phyloP scores from a whole-genome alignment of 2,329 filamentous ascomycete genomes.

The Neopestalotiopsis sp. region DNA sequence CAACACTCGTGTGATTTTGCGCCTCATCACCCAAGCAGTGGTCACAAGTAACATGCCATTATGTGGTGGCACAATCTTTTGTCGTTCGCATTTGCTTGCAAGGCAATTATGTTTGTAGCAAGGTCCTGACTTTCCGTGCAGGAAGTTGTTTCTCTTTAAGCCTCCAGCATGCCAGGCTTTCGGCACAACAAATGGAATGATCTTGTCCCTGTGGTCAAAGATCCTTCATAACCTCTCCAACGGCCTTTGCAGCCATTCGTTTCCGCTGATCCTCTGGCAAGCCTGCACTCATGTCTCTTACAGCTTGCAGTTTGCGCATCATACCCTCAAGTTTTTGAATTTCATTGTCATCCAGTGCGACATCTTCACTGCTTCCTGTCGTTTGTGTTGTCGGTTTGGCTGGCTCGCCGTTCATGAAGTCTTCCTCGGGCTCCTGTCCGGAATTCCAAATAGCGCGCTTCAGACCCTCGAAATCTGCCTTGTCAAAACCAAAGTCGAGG shows the following conservation, averaged over 20 bases:
- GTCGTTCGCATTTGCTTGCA: no score
- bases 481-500: constrained; percentile 58
- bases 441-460: constrained; percentile 56
- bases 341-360: constrained; percentile 51
- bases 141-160: background rate
- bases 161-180: background rate
- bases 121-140: no score
- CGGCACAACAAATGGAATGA: background rate
- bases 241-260: constrained; percentile 64
- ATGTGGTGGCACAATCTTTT: no score
- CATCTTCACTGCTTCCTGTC: constrained; percentile 30
- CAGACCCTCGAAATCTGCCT: constrained; percentile 57
- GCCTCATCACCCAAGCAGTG: no score
- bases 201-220: constrained; percentile 37
- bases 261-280: constrained; percentile 65
- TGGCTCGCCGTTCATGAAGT: constrained; percentile 25
- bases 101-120: no score
- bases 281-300: constrained; percentile 62
- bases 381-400: constrained; percentile 13
- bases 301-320: constrained; percentile 68
- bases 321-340: constrained; percentile 65
- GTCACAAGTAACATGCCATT: no score
- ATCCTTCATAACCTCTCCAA: constrained; percentile 69
- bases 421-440: constrained; percentile 31
- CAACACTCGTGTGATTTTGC: no score